Evolutionary conservation across 1,284 basidiomycete genomes (phyloP), one percentile per base, ranked within the genome.

Genomic region (Fomes fomentarius): DNA sequence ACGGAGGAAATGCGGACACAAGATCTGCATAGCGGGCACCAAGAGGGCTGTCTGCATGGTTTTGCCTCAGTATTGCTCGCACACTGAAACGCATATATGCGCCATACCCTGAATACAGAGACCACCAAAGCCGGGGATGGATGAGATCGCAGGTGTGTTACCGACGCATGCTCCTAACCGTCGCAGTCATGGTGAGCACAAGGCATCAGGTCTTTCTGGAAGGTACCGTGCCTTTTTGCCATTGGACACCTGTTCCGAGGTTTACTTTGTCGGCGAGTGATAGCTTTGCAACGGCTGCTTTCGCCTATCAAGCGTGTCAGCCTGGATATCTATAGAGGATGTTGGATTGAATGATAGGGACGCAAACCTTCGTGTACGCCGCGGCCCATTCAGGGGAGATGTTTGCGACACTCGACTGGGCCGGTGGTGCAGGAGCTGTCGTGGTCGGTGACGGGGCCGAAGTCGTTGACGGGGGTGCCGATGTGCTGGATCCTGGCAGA

Each of bases 1-100:
- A 84, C 81, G 87, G 80, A 7, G 90, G 88, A 71, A 91, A 92
- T 3, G 79, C 84, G 21, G 84, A 85, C 7, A 82, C 79, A 17
- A 73, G 67, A 65, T 88, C 85, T 0, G 82, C 79, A 60, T 79
- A 80, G 50, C 89, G 77, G 22, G 91, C 81, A 11, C 89, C 89
- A 8, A 83, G 70, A 3, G 81, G 80, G 47, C 79, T 76, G 56
- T 84, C 82, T 80, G 38, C 14, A 42, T 35, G 40, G 43, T 30
- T 6, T 30, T 12, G 33, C 15, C 14, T 12, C 9, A 12, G 17
- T 4, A 24, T 38, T 38, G 41, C 31, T 22, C n/a, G 28, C 19
- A 34, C 21, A n/a, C 3, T 25, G 7, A 21, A 15, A 12, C 7
- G 3, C 8, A 26, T 22, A 15, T n/a, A 17, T 17, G 15, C 26